phyloP scores from a whole-genome alignment of 1,284 basidiomycete species.

The Gomphus bonarii region DNA sequence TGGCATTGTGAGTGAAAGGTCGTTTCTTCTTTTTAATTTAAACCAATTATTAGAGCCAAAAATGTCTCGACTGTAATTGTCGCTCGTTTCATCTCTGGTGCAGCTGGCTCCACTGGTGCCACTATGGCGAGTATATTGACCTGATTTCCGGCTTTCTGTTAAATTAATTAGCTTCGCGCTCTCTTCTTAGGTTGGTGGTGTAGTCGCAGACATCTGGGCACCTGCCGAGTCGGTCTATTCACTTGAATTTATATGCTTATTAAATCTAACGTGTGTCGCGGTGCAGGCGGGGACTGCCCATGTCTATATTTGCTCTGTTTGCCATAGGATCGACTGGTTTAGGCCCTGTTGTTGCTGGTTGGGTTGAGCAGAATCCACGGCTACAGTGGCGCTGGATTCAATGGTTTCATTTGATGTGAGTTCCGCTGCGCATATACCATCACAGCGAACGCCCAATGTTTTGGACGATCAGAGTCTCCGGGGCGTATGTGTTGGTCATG shows the following conservation, averaged over 20 bases:
- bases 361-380: conserved; percentile 52
- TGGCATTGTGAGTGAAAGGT: conserved; percentile 42
- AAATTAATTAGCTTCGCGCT: neutral
- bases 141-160: conserved; percentile 13
- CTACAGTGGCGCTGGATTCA: conserved; percentile 76
- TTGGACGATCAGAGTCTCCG: conserved; percentile 16
- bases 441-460: neutral
- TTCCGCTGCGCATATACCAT: conserved; percentile 3
- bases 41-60: conserved; percentile 32
- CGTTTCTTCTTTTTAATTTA: neutral
- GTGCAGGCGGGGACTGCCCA: conserved; percentile 56
- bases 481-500: conserved; percentile 20
- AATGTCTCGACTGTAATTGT: conserved; percentile 65
- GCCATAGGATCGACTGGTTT: conserved; percentile 52
- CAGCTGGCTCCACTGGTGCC: conserved; percentile 48
- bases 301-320: conserved; percentile 54
- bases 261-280: neutral
- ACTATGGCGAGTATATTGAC: conserved; percentile 69
- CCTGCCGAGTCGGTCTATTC: conserved; percentile 39
- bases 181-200: conserved; percentile 4
- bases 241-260: neutral
- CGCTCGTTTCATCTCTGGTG: conserved; percentile 57
- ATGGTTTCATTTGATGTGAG: conserved; percentile 65
- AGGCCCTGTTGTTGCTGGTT: conserved; percentile 57
- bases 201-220: conserved; percentile 44